A percentile compares a stretch with the other conserved stretches of the same genome.
Evolutionary conservation across 805 yeast species (phyloP).

Genomic region (Saturnispora mendoncae): DNA sequence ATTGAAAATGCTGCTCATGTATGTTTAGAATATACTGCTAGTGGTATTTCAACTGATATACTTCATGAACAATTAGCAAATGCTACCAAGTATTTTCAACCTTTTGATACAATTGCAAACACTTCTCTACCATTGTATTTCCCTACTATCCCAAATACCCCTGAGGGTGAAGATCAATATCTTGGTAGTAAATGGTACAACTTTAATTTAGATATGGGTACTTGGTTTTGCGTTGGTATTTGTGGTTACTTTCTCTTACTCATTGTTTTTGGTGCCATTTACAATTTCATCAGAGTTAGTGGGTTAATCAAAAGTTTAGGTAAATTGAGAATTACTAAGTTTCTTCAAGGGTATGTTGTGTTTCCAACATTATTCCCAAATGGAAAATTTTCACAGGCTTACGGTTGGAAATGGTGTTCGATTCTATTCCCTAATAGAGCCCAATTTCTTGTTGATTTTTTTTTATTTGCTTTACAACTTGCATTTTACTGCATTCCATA

Average conservation of each 20-base stretch:
- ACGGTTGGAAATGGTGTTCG: constrained; percentile 14
- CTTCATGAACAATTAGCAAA: constrained; percentile 7
- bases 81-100: constrained; percentile 10
- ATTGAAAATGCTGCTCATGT: constrained; percentile 10
- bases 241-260: constrained; percentile 33
- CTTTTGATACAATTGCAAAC: constrained; percentile 6
- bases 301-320: constrained; percentile 24
- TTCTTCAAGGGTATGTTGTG: constrained; percentile 27
- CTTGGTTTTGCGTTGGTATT: constrained; percentile 29
- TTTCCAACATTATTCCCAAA: constrained; percentile 31
- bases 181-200: constrained; percentile 14
- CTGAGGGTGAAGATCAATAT: not conserved
- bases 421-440: constrained; percentile 10
- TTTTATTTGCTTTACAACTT: constrained; percentile 8
- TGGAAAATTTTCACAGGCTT: constrained; percentile 16
- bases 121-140: constrained; percentile 10
- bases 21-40: constrained; percentile 15
- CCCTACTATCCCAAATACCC: constrained; percentile 14
- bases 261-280: constrained; percentile 28
- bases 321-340: not conserved
- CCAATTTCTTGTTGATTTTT: constrained; percentile 8
- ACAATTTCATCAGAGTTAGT: constrained; percentile 26
- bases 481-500: constrained; percentile 10
- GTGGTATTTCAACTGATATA: constrained; percentile 17
- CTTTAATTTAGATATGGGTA: constrained; percentile 21